Evolutionary conservation across 176 grass and related monocot genomes (phyloP), one percentile per base, ranked within the genome.

Genomic region (Phyllostachys edulis): DNA sequence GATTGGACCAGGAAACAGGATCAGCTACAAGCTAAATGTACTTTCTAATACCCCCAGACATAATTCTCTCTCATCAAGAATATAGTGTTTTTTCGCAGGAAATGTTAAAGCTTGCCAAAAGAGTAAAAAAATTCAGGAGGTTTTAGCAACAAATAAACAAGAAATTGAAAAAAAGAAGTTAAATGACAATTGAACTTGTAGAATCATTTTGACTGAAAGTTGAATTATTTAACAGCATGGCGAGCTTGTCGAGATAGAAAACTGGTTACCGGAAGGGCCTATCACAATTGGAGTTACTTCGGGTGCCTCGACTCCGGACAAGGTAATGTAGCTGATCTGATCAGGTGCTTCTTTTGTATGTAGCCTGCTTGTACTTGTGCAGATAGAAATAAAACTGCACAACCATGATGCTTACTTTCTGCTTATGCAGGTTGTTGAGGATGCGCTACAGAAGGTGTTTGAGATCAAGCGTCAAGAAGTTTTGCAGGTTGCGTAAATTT

Each of bases 1-100:
- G 65, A 94, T 99, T 82, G 97, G 97, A 88, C 97, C 93, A 47
- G 93, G 97, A 80, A 99, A 99, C 86, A 99, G 13, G 85, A 96
- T 99, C 74, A 79, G 61, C 84, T 99, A 94, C 83, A 99, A 96
- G 86, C 79, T 99, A 89, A 99, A 93, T 80, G 97, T 96, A 96
- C 39, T 87, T 32, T 80, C 32, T 85, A 78, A 77, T 54, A 65
- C 81, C 45, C 45, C 17, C 54, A 36, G 0, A 36, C 21, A 68
- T 64, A 32, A 46, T 85, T 29, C 63, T 75, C 21, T 87, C 67
- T 37, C 24, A 51, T n/a, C 9, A 13, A 49, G 69, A 47, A 55
- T 73, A 24, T 9, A 42, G 0, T 20, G 9, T 21, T 60, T 38
- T 23, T 14, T 6, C 60, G 1, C 26, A 4, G 0, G 29, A 75